These are phyloP conservation scores for Aspergillus kassunensis DNA, from an alignment of 495 filamentous ascomycete species.

Conservation along the genomic window DNA sequence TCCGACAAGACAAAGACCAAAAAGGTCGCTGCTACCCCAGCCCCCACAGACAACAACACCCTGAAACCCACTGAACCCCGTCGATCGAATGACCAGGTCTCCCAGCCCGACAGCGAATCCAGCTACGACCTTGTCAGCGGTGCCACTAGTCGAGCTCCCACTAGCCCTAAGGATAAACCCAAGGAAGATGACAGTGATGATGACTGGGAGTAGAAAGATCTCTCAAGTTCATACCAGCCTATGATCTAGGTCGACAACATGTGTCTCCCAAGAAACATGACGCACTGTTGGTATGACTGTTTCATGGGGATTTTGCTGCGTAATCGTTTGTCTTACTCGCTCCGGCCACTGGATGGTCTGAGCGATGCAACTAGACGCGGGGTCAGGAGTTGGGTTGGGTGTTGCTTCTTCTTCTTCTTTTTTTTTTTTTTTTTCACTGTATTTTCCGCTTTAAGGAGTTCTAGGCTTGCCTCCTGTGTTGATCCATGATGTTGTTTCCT, in stretches of 20 bases:
- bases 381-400: conserved; percentile 14
- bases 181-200: conserved; percentile 60
- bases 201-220: conserved; percentile 71
- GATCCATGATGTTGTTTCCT: neutral
- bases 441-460: neutral
- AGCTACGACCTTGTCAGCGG: conserved; percentile 94
- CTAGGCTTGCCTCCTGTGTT: neutral
- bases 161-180: conserved; percentile 67
- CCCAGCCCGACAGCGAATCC: conserved; percentile 80
- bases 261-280: too few species aligned
- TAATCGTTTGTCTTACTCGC: neutral
- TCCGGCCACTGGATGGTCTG: conserved; percentile 20
- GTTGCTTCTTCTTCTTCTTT: too few species aligned
- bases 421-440: neutral
- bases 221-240: too few species aligned
- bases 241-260: too few species aligned
- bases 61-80: conserved; percentile 63
- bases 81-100: conserved; percentile 81
- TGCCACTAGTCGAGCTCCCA: conserved; percentile 70
- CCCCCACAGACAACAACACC: conserved; percentile 34
- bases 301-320: neutral
- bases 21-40: conserved; percentile 8
- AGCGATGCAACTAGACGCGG: conserved; percentile 3
- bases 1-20: conserved; percentile 15
- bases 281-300: neutral